Evolutionary conservation across 352 stramenopile genomes (phyloP), one percentile per base, ranked within the genome.

Genomic region (Globisporangium paddicum): DNA sequence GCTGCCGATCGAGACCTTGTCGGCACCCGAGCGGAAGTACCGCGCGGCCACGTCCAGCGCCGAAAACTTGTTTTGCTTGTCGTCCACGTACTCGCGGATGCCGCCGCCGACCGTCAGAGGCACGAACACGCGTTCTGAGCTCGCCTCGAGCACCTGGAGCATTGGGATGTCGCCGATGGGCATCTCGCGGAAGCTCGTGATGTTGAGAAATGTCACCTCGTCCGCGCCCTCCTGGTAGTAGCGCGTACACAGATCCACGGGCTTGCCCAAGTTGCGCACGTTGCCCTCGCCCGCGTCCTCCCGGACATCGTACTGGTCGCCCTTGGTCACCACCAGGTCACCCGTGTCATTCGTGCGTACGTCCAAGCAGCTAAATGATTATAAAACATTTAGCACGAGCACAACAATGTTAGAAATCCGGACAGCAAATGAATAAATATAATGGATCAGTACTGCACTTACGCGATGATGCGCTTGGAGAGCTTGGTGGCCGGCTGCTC

Each of bases 191-290:
- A 99, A 99, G 68, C 89, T 98, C n/a, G 94, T 99, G 63, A 99
- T 99, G 81, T 99, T 99, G 34, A 99, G 76, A 72, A 99, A 99
- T 23, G 91, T 86, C 64, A 99, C 96, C 69, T 99, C 97, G 61
- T 99, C 97, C 13, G 91, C 96, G 23, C 96, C 82, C 52, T 99
- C 96, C 16, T 98, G 69, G 76, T 98, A 99, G 74, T 99, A 99
- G 14, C 95, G 86, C 44, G 78, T 79, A 60, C 93, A 97, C 34
- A 99, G 71, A 14, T 96, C 84, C 13, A 99, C 96, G 3, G 97
- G 96, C 67, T 99, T 98, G 63, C 97, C 97, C 64, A 99, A 95
- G 75, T 99, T 99, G 62, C 97, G 86, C 18, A 99, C 96, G 51
- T 89, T 73, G 55, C 95, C 95, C 34, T 79, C 68, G 19, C 75